These are phyloP conservation scores for Globisporangium paroecandrum DNA, from an alignment of 352 stramenopile genomes.

Conservation along the genomic window DNA sequence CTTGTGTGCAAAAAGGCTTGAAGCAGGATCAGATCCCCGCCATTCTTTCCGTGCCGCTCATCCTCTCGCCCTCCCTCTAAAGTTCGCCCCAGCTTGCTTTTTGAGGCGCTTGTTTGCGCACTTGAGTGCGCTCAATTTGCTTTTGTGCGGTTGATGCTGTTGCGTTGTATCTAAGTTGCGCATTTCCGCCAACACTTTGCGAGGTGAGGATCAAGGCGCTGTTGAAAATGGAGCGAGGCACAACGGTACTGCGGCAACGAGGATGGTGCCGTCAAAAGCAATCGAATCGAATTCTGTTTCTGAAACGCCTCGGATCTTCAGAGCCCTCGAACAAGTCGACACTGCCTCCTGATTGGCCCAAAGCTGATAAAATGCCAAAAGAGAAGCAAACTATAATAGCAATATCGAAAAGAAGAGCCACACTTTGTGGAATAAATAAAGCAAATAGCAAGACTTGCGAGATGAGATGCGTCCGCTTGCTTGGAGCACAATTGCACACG, in stretches of 20 bases:
- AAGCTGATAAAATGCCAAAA: constrained; percentile 8
- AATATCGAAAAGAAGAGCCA: neutral
- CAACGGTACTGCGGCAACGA: neutral
- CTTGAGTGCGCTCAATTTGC: neutral
- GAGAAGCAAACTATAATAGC: neutral
- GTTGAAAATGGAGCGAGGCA: neutral
- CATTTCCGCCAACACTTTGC: neutral
- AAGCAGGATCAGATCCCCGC: constrained; percentile 18
- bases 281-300: neutral
- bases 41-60: constrained; percentile 7
- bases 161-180: neutral
- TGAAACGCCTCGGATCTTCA: constrained; percentile 12
- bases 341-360: constrained; percentile 6
- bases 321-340: neutral
- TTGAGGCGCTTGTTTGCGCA: neutral
- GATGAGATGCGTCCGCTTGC: neutral
- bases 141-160: neutral
- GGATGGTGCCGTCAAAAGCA: neutral
- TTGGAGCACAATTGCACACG: too few species aligned
- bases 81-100: neutral
- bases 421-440: too few species aligned
- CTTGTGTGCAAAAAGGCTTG: constrained; percentile 1
- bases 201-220: neutral
- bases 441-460: too few species aligned
- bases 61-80: neutral